phyloP scores from a whole-genome alignment of 805 yeast genomes.

The Nematodospora valgi region DNA sequence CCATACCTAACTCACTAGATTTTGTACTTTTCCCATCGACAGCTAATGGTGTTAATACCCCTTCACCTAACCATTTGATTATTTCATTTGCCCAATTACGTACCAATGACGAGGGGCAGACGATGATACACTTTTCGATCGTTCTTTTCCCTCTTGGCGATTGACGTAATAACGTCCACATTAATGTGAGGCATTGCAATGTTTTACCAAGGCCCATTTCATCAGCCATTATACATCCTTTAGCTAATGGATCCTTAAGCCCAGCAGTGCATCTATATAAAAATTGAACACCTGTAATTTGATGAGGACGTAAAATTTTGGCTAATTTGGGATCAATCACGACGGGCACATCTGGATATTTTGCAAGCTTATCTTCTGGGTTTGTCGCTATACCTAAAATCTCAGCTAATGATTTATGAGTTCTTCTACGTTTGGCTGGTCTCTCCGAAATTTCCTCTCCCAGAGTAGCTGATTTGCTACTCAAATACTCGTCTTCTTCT shows the following conservation, averaged over 20 bases:
- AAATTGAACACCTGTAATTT: constrained; percentile 91
- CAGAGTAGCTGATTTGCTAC: constrained; percentile 10
- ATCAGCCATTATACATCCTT: constrained; percentile 90
- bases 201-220: constrained; percentile 99
- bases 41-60: constrained; percentile 79
- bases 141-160: constrained; percentile 59
- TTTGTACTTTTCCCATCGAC: constrained; percentile 85
- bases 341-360: constrained; percentile 86
- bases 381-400: constrained; percentile 66
- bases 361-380: constrained; percentile 46
- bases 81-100: constrained; percentile 97
- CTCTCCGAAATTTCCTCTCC: constrained; percentile 13
- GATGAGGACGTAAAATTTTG: constrained; percentile 89
- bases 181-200: constrained; percentile 85
- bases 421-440: constrained; percentile 35
- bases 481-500: constrained; percentile 13
- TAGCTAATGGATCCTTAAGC: constrained; percentile 72
- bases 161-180: constrained; percentile 86
- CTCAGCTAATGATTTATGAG: constrained; percentile 71
- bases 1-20: constrained; percentile 69
- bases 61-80: constrained; percentile 92
- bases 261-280: constrained; percentile 91
- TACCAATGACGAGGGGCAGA: constrained; percentile 92
- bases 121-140: constrained; percentile 85
- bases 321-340: constrained; percentile 89